phyloP scores from a whole-genome alignment of 306 rosid species.

The Medicago truncatula region DNA sequence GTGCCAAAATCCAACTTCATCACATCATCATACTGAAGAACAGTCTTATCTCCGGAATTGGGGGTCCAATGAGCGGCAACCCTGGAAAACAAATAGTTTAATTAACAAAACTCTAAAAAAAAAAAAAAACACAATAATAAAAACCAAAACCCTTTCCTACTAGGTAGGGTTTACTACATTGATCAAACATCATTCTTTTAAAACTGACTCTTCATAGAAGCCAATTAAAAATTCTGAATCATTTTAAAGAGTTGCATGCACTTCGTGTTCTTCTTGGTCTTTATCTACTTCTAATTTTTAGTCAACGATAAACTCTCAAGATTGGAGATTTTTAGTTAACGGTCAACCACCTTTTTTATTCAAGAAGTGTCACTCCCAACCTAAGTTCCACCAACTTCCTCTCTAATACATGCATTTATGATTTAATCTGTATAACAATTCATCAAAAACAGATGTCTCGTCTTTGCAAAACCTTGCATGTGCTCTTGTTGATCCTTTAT shows the following conservation, averaged over 20 bases:
- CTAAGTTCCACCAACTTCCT: background rate
- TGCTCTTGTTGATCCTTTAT: conserved; percentile 2
- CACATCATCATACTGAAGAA: conserved; percentile 94
- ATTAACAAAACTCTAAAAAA: conserved; percentile 8
- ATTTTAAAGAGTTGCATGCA: conserved; percentile 8
- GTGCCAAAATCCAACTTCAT: conserved; percentile 99
- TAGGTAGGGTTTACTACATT: background rate
- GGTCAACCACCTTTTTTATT: background rate
- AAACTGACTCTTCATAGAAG: background rate
- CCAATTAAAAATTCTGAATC: conserved; percentile 8
- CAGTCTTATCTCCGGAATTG: conserved; percentile 87
- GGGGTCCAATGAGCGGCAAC: conserved; percentile 99
- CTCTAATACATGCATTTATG: conserved; percentile 3
- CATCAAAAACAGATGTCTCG: background rate
- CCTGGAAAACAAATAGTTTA: conserved; percentile 53
- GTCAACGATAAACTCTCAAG: conserved; percentile 2
- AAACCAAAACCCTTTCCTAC: background rate
- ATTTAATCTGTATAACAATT: background rate
- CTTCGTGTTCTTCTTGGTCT: background rate
- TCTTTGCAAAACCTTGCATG: background rate
- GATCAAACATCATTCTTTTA: background rate
- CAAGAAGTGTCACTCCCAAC: background rate
- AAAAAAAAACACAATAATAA: conserved; percentile 7
- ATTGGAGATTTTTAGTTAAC: background rate
- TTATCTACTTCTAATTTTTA: conserved; percentile 15